These are phyloP conservation scores for Hyphopichia burtonii DNA, from an alignment of 1,139 yeast species.

Conservation along the genomic window DNA sequence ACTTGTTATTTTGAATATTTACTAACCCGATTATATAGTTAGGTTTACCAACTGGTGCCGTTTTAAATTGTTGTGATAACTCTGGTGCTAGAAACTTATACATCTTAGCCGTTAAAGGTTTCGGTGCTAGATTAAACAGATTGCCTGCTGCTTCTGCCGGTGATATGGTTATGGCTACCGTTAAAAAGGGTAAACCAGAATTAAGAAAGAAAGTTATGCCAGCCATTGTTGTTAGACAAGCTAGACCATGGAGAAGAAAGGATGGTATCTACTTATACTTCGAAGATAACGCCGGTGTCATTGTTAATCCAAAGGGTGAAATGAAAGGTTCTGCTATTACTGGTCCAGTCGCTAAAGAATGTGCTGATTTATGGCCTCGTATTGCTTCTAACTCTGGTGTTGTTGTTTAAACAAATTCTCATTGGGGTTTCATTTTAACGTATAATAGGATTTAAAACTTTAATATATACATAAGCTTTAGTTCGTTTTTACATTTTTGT, in stretches of 20 bases:
- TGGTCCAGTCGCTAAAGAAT: slow-evolving; percentile 99
- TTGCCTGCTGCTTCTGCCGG: slow-evolving; percentile 99
- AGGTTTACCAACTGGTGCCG: slow-evolving; percentile 99
- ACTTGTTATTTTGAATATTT: slow-evolving; percentile 22
- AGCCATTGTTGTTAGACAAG: slow-evolving; percentile 98
- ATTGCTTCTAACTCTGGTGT: slow-evolving; percentile 99
- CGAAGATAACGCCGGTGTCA: slow-evolving; percentile 99
- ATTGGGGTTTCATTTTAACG: slow-evolving; percentile 1
- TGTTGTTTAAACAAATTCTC: slow-evolving; percentile 66
- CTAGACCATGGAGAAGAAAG: slow-evolving; percentile 99
- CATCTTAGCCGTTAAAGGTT: slow-evolving; percentile 98
- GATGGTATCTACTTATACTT: slow-evolving; percentile 99
- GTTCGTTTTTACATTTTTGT: not conserved
- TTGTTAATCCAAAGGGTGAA: slow-evolving; percentile 99
- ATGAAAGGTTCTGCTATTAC: slow-evolving; percentile 99
- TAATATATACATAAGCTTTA: slow-evolving; percentile 1
- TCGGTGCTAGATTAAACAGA: slow-evolving; percentile 99
- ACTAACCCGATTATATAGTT: slow-evolving; percentile 47
- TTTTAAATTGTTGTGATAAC: slow-evolving; percentile 99
- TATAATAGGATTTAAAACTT: not conserved
- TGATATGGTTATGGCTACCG: slow-evolving; percentile 99
- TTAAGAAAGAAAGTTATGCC: slow-evolving; percentile 99
- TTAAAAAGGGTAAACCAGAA: slow-evolving; percentile 99
- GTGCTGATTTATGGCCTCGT: slow-evolving; percentile 99
- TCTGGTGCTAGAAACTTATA: slow-evolving; percentile 99